Conservation (phyloP, 164 flowering plant species). For the Nelumbo lutea region DNA sequence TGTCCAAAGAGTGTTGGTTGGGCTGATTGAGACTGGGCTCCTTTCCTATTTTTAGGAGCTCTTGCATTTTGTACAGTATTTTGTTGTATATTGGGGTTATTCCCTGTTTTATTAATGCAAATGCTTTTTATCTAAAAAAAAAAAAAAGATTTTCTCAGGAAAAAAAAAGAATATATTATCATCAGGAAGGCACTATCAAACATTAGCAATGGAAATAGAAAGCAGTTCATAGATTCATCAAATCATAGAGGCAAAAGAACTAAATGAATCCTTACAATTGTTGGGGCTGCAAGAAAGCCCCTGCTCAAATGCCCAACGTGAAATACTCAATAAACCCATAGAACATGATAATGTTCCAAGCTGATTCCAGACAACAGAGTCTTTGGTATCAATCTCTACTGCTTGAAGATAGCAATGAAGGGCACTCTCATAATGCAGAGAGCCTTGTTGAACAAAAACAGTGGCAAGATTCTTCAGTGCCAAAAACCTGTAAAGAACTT, state of each 20-base stretch:
- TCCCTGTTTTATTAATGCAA: too few relatives aligned
- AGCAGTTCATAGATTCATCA: not conserved
- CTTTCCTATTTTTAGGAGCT: too few relatives aligned
- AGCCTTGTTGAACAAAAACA: slow-evolving; percentile 86
- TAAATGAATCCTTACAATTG: slow-evolving; percentile 58
- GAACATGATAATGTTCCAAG: slow-evolving; percentile 90
- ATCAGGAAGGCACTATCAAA: not conserved
- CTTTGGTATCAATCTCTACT: slow-evolving; percentile 89
- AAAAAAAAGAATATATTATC: too few relatives aligned
- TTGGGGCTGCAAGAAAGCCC: slow-evolving; percentile 94
- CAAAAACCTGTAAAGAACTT: slow-evolving; percentile 60
- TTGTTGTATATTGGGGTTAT: too few relatives aligned
- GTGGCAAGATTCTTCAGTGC: slow-evolving; percentile 87
- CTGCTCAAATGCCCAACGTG: slow-evolving; percentile 99
- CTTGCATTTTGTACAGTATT: too few relatives aligned
- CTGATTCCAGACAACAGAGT: slow-evolving; percentile 95
- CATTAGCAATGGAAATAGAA: not conserved
- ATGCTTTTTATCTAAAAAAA: not conserved
- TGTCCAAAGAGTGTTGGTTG: too few relatives aligned
- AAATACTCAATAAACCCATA: slow-evolving; percentile 83
- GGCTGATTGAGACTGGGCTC: too few relatives aligned
- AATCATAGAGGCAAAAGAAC: not conserved
- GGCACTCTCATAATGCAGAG: slow-evolving; percentile 70
- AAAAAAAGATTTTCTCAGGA: not conserved
- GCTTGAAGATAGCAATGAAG: slow-evolving; percentile 91